phyloP scores from a whole-genome alignment of 495 filamentous ascomycete genomes.

The Penicillium ochrochloron region DNA sequence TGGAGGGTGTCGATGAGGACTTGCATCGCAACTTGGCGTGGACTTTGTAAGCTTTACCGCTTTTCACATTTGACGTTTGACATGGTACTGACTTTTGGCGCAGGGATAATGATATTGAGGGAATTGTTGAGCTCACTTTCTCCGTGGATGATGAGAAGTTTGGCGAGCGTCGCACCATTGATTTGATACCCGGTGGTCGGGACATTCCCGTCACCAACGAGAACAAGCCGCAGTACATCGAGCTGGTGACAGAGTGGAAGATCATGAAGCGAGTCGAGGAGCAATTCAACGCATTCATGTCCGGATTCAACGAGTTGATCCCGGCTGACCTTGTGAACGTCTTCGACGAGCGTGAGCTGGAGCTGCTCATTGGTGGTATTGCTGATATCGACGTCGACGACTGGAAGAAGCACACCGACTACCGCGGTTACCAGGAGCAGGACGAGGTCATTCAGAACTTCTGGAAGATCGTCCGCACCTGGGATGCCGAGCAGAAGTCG shows the following conservation, averaged over 20 bases:
- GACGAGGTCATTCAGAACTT: conserved; percentile 98
- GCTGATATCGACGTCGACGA: conserved; percentile 99
- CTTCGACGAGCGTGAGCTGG: conserved; percentile 96
- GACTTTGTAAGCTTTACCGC: conserved; percentile 68
- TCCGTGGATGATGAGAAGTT: conserved; percentile 97
- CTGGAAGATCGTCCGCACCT: conserved; percentile 95
- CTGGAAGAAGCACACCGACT: conserved; percentile 99
- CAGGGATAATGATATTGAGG: conserved; percentile 92
- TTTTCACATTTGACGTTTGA: background rate
- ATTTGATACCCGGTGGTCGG: conserved; percentile 86
- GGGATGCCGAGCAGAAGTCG: conserved; percentile 99
- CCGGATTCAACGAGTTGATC: conserved; percentile 97
- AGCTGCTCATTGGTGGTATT: conserved; percentile 97
- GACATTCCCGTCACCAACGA: conserved; percentile 96
- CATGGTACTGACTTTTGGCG: conserved; percentile 25
- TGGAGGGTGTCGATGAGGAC: conserved; percentile 98
- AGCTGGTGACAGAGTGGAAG: conserved; percentile 98
- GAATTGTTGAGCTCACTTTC: conserved; percentile 91
- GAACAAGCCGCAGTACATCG: conserved; percentile 94
- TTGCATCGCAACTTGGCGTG: conserved; percentile 94
- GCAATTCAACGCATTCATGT: conserved; percentile 97
- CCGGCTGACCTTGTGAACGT: conserved; percentile 96
- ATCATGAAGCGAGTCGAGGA: conserved; percentile 98
- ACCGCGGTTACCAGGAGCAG: conserved; percentile 96
- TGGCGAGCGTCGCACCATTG: conserved; percentile 87